Percentiles rank a stretch among this genome's conserved stretches.
phyloP scores from a whole-genome alignment of 768 basidiomycete genomes.

The Rhizopogon salebrosus region DNA sequence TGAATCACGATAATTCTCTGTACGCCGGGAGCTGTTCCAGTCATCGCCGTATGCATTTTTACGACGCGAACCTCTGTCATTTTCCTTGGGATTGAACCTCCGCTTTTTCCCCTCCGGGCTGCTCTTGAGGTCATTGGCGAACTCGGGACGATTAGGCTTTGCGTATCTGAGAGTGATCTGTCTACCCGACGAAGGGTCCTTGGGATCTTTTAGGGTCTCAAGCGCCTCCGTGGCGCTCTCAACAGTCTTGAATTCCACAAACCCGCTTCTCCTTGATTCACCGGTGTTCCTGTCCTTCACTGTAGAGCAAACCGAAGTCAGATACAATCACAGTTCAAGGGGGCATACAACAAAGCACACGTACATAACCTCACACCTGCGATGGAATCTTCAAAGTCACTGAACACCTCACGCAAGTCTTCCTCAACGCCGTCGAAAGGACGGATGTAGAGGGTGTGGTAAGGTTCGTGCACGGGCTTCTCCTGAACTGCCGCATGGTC shows the following conservation, averaged over 20 bases:
- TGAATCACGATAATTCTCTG: not conserved
- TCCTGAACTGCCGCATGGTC: slow-evolving; percentile 29
- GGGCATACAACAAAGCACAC: slow-evolving; percentile 12
- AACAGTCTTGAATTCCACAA: slow-evolving; percentile 46
- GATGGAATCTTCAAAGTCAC: slow-evolving; percentile 8
- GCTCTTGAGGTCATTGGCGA: not conserved
- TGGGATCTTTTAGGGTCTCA: slow-evolving; percentile 29
- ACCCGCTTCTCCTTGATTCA: slow-evolving; percentile 32
- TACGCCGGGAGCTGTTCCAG: not conserved
- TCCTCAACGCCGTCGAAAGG: slow-evolving; percentile 22
- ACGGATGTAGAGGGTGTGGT: slow-evolving; percentile 26
- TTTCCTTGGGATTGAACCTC: not conserved
- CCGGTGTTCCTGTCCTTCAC: slow-evolving; percentile 31
- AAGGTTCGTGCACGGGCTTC: slow-evolving; percentile 11
- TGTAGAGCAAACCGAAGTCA: slow-evolving; percentile 8
- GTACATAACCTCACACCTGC: slow-evolving; percentile 27
- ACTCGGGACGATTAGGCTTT: slow-evolving; percentile 3
- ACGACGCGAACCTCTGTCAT: not conserved
- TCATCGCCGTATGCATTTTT: not conserved
- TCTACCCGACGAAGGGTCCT: slow-evolving; percentile 5
- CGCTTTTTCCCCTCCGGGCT: not conserved
- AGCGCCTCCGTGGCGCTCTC: slow-evolving; percentile 47
- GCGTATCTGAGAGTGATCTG: slow-evolving; percentile 12
- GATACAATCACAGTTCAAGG: not conserved
- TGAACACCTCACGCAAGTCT: slow-evolving; percentile 22